phyloP scores from a whole-genome alignment of 371 early-diverging fungal species.

The Capniomyces stellatus region DNA sequence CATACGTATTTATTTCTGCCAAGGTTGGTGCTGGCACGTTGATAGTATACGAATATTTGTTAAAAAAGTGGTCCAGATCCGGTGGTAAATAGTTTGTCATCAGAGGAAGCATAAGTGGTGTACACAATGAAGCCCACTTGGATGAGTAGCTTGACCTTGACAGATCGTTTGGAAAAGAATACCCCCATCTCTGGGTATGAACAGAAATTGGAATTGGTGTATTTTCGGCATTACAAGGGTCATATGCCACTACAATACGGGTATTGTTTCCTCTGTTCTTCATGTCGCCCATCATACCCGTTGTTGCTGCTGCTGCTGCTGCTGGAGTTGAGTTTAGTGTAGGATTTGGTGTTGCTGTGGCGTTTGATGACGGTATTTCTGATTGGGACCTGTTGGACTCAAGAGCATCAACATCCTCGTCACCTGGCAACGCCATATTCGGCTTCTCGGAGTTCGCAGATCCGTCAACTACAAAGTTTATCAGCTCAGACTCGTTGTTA shows the following conservation, averaged over 20 bases:
- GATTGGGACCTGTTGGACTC: no score
- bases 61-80: slow-evolving; percentile 45
- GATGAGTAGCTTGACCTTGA: slow-evolving; percentile 20
- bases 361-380: no score
- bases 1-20: neutral
- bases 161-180: slow-evolving; percentile 12
- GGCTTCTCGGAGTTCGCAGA: no score
- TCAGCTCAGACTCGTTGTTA: no score
- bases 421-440: no score
- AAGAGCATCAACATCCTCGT: no score
- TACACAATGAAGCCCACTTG: slow-evolving; percentile 69
- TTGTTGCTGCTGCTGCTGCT: neutral
- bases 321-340: neutral
- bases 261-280: neutral
- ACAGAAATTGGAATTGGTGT: slow-evolving; percentile 10
- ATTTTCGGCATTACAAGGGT: slow-evolving; percentile 19
- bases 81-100: slow-evolving; percentile 80
- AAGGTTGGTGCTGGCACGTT: slow-evolving; percentile 6
- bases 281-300: neutral
- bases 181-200: slow-evolving; percentile 19
- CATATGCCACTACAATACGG: slow-evolving; percentile 6
- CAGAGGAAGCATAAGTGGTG: slow-evolving; percentile 85
- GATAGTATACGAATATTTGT: slow-evolving; percentile 57
- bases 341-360: no score
- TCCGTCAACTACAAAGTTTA: no score